Evolutionary conservation across 1,284 basidiomycete genomes (phyloP).

Genomic region (Melanopsichium pennsylvanicum): DNA sequence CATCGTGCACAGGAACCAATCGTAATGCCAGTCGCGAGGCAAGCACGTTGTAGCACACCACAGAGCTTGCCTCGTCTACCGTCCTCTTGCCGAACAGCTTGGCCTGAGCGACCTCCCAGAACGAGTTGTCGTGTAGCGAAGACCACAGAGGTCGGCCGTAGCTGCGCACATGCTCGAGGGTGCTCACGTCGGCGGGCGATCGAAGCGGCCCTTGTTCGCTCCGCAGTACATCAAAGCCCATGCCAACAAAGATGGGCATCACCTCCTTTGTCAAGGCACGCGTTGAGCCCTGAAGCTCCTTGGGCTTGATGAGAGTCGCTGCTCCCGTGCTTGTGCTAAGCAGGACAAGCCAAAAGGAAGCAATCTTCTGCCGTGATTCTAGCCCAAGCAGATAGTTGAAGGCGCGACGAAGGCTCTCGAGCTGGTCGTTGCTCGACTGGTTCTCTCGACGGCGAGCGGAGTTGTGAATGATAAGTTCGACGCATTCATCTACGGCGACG

Average conservation of each 20-base stretch:
- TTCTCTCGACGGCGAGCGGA: too few relatives aligned
- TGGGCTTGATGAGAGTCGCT: not conserved
- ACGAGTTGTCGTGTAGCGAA: not conserved
- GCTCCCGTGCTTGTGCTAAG: slow-evolving; percentile 3
- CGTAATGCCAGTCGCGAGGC: not conserved
- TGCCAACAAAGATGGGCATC: not conserved
- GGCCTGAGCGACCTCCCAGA: not conserved
- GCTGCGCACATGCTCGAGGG: too few relatives aligned
- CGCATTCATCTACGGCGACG: slow-evolving; percentile 11
- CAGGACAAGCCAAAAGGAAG: slow-evolving; percentile 4
- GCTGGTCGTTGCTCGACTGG: too few relatives aligned
- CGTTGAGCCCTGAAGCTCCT: not conserved
- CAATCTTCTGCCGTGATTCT: not conserved
- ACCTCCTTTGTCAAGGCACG: not conserved
- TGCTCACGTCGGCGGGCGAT: too few relatives aligned
- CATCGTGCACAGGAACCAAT: not conserved
- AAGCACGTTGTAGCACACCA: not conserved
- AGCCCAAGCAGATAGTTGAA: not conserved
- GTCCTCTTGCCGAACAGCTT: slow-evolving; percentile 4
- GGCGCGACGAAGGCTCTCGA: slow-evolving; percentile 1
- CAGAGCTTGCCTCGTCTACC: too few relatives aligned
- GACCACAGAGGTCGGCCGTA: slow-evolving; percentile 7
- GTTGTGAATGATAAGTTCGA: not conserved
- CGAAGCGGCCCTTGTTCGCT: not conserved
- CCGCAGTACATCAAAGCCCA: slow-evolving; percentile 1